Evolutionary conservation across 2,329 filamentous ascomycete genomes (phyloP), one percentile per base, ranked within the genome.

Genomic region (Dothiorella sarmentorum): DNA sequence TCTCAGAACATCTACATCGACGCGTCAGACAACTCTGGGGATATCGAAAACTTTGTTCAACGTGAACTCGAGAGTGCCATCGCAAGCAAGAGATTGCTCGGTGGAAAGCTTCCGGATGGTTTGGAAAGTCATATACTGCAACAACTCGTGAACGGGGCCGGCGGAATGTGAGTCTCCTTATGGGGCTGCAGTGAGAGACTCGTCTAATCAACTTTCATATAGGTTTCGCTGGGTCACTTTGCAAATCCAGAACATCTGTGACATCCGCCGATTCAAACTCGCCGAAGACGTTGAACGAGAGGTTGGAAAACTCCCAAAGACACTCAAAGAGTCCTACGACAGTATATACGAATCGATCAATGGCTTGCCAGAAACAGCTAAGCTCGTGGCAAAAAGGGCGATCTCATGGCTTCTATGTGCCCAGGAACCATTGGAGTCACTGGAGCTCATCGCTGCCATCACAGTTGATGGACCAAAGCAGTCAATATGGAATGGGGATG

Each of bases 141-240:
- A 37, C 15, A n/a, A 13, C 33, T 37, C 13, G 15, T 13, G 10
- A 15, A n/a, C 10, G 15, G 15, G 33, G 33, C 33, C 6, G 11
- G n/a, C 6, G 33, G 33, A 2, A 37, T 37, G 33, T 5, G n/a
- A 37, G 33, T 29, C 7, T 7, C 11, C 33, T 6, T 37, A 11
- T 15, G 33, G 11, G 6, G 2, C 2, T 13, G 11, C 15, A 15
- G n/a, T 13, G 17, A 43, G 13, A 5, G 17, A 29, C 2, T 29
- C 3, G 1, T 29, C 27, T n/a, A 29, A 29, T 29, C 63, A 42
- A 64, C 47, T 60, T 43, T 24, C 56, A 59, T 53, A 4, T 58
- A 71, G 69, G 70, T 71, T 72, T 58, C 63, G 64, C 20, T 72
- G 69, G 71, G 69, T 61, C 17, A 66, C 62, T 52, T 60, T 72